These are phyloP conservation scores for Dipteronia sinensis DNA, from an alignment of 345 rosid genomes.

Conservation along the genomic window DNA sequence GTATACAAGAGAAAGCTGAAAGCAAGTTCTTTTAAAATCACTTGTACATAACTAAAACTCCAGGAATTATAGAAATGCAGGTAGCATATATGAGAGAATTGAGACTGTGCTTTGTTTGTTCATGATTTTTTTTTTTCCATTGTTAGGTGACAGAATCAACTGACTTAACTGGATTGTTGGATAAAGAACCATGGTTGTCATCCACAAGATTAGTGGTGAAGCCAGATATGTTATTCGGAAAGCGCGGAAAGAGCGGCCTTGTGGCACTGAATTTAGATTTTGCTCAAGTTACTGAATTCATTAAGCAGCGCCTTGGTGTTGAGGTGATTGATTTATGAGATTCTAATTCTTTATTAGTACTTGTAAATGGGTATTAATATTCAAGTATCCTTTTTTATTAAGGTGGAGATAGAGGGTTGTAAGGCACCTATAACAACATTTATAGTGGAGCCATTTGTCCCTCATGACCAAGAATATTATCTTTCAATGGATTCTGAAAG, in stretches of 20 bases:
- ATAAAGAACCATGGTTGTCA: conserved; percentile 79
- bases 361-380: neutral
- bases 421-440: conserved; percentile 89
- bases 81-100: no score
- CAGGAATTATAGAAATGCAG: neutral
- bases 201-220: conserved; percentile 82
- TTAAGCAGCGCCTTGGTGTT: conserved; percentile 71
- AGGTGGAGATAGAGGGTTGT: conserved; percentile 95
- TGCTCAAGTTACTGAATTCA: conserved; percentile 90
- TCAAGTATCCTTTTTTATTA: conserved; percentile 18
- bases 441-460: conserved; percentile 87
- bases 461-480: conserved; percentile 83
- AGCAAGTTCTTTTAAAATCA: no score
- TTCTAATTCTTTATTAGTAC: conserved; percentile 9
- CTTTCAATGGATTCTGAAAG: conserved; percentile 81
- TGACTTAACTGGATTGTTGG: conserved; percentile 67
- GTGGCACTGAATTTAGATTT: conserved; percentile 88
- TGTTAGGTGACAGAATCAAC: conserved; percentile 74
- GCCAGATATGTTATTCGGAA: conserved; percentile 94
- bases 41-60: no score
- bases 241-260: conserved; percentile 90
- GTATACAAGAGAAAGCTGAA: no score
- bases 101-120: neutral
- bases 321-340: conserved; percentile 50
- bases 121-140: neutral